Conservation (phyloP, 2,329 filamentous ascomycete species). For the Hypoxylon sp. region DNA sequence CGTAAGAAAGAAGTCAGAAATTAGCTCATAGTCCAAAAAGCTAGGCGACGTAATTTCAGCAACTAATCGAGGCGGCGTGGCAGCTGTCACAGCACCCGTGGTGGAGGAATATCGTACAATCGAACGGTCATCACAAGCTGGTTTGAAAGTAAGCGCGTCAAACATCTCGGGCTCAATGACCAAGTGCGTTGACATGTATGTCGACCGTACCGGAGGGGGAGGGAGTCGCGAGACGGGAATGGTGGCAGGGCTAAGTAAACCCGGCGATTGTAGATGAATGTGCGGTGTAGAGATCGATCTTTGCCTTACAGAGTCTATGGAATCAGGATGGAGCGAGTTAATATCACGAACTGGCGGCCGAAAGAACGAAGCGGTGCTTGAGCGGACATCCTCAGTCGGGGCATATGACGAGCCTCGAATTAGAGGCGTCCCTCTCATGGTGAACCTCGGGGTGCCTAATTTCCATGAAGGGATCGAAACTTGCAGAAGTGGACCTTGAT, state of each 20-base stretch:
- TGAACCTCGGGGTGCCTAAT: slow-evolving; percentile 86
- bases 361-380: slow-evolving; percentile 70
- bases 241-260: slow-evolving; percentile 50
- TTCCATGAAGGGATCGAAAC: slow-evolving; percentile 87
- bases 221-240: slow-evolving; percentile 59
- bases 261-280: slow-evolving; percentile 51
- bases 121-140: slow-evolving; percentile 80
- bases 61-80: slow-evolving; percentile 90
- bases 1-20: slow-evolving; percentile 98
- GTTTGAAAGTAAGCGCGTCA: slow-evolving; percentile 83
- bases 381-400: slow-evolving; percentile 79
- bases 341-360: slow-evolving; percentile 56
- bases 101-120: slow-evolving; percentile 85
- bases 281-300: slow-evolving; percentile 58
- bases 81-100: slow-evolving; percentile 84
- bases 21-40: slow-evolving; percentile 95
- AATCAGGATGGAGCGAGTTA: slow-evolving; percentile 53
- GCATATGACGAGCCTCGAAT: slow-evolving; percentile 86
- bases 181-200: slow-evolving; percentile 64
- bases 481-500: slow-evolving; percentile 71
- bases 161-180: slow-evolving; percentile 83
- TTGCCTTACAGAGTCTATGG: slow-evolving; percentile 55
- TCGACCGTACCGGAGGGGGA: slow-evolving; percentile 59
- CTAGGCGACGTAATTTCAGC: slow-evolving; percentile 96
- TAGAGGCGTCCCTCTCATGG: slow-evolving; percentile 79